These are phyloP conservation scores for Kalaharituber pfeilii DNA, from an alignment of 2,329 filamentous ascomycete species.

Conservation along the genomic window DNA sequence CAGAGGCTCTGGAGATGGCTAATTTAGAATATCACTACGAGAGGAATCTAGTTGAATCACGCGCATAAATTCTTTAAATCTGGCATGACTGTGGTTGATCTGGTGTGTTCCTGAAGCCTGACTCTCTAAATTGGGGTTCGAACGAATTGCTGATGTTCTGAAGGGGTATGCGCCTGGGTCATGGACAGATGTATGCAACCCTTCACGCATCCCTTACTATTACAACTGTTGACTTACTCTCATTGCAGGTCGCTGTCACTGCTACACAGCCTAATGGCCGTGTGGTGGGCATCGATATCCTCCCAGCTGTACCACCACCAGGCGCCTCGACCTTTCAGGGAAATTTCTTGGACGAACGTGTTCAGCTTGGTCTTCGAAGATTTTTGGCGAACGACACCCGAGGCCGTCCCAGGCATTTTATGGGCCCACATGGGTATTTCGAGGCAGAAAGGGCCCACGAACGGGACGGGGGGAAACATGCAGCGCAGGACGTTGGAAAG, in stretches of 20 bases:
- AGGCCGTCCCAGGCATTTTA: slow-evolving; percentile 31
- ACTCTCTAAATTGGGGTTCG: neutral
- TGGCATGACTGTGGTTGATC: slow-evolving; percentile 75
- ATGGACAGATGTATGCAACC: slow-evolving; percentile 45
- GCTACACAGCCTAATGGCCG: slow-evolving; percentile 58
- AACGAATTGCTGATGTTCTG: neutral
- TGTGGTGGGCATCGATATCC: slow-evolving; percentile 82
- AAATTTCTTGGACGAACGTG: slow-evolving; percentile 60
- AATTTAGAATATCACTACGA: neutral
- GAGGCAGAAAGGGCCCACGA: slow-evolving; percentile 22
- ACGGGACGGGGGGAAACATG: slow-evolving; percentile 22
- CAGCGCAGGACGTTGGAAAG: slow-evolving; percentile 31
- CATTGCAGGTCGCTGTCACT: slow-evolving; percentile 55
- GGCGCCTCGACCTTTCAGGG: slow-evolving; percentile 93
- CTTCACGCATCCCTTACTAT: neutral
- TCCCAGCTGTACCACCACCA: slow-evolving; percentile 75
- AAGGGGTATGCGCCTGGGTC: slow-evolving; percentile 61
- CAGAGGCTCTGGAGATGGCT: neutral
- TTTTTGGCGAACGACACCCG: slow-evolving; percentile 51
- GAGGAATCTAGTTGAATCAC: slow-evolving; percentile 42
- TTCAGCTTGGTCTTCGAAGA: slow-evolving; percentile 55
- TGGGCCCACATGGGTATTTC: slow-evolving; percentile 15
- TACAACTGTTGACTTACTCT: slow-evolving; percentile 1
- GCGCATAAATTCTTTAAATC: slow-evolving; percentile 62
- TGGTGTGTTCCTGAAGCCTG: slow-evolving; percentile 36